These are phyloP conservation scores for Serendipita sp. DNA, from an alignment of 768 basidiomycete genomes.

Conservation along the genomic window DNA sequence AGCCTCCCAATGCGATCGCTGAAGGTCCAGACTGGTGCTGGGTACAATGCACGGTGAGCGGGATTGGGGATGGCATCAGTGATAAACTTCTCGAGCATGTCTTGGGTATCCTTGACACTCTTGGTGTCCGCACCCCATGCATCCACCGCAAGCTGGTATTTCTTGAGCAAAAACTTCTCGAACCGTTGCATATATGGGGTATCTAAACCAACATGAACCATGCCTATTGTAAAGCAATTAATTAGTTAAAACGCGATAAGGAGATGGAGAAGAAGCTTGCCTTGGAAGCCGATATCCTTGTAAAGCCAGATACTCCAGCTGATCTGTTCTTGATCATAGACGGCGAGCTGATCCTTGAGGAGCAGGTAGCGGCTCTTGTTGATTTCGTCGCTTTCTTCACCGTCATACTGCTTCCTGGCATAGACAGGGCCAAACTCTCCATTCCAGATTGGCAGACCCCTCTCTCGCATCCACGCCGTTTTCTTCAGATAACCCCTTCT, in stretches of 20 bases:
- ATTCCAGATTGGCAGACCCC: slow-evolving; percentile 54
- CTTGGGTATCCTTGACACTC: slow-evolving; percentile 19
- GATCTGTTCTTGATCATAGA: slow-evolving; percentile 17
- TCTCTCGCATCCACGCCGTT: slow-evolving; percentile 58
- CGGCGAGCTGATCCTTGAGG: slow-evolving; percentile 50
- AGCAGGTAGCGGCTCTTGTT: slow-evolving; percentile 51
- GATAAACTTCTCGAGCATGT: slow-evolving; percentile 21
- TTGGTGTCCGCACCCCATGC: slow-evolving; percentile 25
- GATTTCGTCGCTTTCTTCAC: slow-evolving; percentile 43
- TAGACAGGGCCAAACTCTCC: slow-evolving; percentile 84
- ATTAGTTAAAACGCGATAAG: not conserved
- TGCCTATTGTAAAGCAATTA: slow-evolving; percentile 15
- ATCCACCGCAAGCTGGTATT: slow-evolving; percentile 26
- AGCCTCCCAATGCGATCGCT: slow-evolving; percentile 16
- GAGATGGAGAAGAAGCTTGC: slow-evolving; percentile 7
- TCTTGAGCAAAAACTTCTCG: slow-evolving; percentile 23
- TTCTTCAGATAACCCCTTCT: slow-evolving; percentile 53
- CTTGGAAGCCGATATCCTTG: slow-evolving; percentile 30
- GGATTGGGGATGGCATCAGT: slow-evolving; percentile 15
- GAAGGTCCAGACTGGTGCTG: slow-evolving; percentile 21
- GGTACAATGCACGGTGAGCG: slow-evolving; percentile 19
- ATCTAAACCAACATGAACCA: slow-evolving; percentile 24
- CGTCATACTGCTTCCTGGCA: slow-evolving; percentile 40
- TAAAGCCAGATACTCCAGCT: slow-evolving; percentile 82
- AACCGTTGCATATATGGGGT: slow-evolving; percentile 27